phyloP scores from a whole-genome alignment of 345 rosid species.

The Salix viminalis region DNA sequence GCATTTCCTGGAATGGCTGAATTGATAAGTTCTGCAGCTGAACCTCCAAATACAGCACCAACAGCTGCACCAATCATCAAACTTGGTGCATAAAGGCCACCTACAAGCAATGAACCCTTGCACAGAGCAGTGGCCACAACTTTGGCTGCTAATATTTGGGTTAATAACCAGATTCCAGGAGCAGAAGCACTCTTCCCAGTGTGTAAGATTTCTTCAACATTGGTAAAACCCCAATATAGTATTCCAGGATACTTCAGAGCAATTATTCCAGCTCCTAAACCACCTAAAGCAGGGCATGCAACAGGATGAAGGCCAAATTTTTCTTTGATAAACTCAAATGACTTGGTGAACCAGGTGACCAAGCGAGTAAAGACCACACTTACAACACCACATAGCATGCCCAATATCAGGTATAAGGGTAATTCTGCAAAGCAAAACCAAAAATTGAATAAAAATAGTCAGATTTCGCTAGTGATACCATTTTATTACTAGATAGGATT shows the following conservation, averaged over 20 bases:
- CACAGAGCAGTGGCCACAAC: slow-evolving; percentile 94
- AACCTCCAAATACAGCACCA: slow-evolving; percentile 98
- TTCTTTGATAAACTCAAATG: slow-evolving; percentile 68
- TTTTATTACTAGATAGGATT: background rate
- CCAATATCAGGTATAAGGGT: slow-evolving; percentile 90
- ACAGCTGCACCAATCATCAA: slow-evolving; percentile 99
- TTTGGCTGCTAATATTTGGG: slow-evolving; percentile 92
- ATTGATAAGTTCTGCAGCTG: slow-evolving; percentile 83
- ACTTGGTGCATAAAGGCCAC: slow-evolving; percentile 97
- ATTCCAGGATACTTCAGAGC: slow-evolving; percentile 98
- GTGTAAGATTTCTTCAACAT: slow-evolving; percentile 93
- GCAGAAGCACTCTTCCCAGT: slow-evolving; percentile 96
- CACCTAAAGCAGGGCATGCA: slow-evolving; percentile 95
- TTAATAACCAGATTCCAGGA: slow-evolving; percentile 91
- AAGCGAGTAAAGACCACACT: slow-evolving; percentile 82
- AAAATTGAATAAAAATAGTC: background rate
- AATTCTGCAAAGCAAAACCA: slow-evolving; percentile 53
- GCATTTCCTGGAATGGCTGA: slow-evolving; percentile 94
- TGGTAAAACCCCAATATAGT: slow-evolving; percentile 96
- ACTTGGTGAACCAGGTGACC: slow-evolving; percentile 81
- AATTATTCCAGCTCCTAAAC: slow-evolving; percentile 93
- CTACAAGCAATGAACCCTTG: slow-evolving; percentile 96
- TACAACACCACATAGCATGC: slow-evolving; percentile 94
- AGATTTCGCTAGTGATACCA: background rate
- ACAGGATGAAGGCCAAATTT: slow-evolving; percentile 82